Evolutionary conservation across 2,329 filamentous ascomycete genomes (phyloP).

Genomic region (Talaromyces sp.): DNA sequence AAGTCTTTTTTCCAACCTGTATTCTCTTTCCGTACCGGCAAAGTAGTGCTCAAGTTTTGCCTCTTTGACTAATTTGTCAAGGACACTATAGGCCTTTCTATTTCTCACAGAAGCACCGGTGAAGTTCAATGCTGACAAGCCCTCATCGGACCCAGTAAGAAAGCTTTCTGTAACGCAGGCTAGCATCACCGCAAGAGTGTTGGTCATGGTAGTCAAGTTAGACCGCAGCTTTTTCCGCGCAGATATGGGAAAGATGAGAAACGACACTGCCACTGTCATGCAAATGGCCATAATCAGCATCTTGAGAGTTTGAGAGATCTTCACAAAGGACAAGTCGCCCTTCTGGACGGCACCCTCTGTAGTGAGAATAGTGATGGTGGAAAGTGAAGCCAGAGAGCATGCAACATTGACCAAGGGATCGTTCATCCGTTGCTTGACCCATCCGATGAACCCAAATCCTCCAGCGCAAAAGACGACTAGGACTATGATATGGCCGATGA

Average conservation of each 20-base stretch:
- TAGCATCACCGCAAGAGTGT: constrained; percentile 73
- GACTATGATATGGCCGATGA: constrained; percentile 72
- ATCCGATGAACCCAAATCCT: constrained; percentile 80
- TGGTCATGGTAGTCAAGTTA: constrained; percentile 68
- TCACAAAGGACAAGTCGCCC: constrained; percentile 73
- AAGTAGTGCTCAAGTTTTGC: constrained; percentile 86
- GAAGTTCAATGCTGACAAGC: constrained; percentile 65
- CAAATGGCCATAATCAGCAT: constrained; percentile 76
- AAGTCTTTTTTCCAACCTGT: constrained; percentile 70
- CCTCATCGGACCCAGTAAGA: constrained; percentile 73
- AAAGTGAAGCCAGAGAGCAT: constrained; percentile 79
- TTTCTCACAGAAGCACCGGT: constrained; percentile 58
- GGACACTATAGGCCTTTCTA: constrained; percentile 60
- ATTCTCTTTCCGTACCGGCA: constrained; percentile 71
- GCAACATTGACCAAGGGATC: constrained; percentile 78
- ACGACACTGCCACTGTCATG: constrained; percentile 66
- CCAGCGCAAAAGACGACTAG: constrained; percentile 79
- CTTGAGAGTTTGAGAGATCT: constrained; percentile 75
- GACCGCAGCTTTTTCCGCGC: constrained; percentile 68
- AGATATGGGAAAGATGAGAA: constrained; percentile 72
- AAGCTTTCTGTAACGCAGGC: constrained; percentile 78
- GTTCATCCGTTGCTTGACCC: constrained; percentile 75
- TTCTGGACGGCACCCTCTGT: constrained; percentile 85
- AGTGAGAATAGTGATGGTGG: constrained; percentile 82
- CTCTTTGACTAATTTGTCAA: constrained; percentile 75